phyloP scores from a whole-genome alignment of 352 stramenopile species.

The Phytophthora cryptogea region DNA sequence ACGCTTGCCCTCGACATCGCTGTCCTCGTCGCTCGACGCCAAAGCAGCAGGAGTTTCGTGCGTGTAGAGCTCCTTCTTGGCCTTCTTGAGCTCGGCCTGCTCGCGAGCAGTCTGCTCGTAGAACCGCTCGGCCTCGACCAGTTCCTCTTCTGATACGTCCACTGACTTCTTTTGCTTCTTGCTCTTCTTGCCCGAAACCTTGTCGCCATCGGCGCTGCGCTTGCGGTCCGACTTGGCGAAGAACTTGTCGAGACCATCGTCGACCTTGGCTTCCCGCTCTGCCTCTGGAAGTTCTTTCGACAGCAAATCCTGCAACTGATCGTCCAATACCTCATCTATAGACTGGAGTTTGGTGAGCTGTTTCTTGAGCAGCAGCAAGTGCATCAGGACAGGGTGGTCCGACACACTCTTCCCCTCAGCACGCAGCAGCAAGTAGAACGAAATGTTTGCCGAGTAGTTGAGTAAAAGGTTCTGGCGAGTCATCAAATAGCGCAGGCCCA shows the following conservation, averaged over 20 bases:
- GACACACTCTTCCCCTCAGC: conserved; percentile 80
- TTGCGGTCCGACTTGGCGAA: conserved; percentile 51
- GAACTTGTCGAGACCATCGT: conserved; percentile 79
- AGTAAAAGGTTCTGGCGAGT: conserved; percentile 83
- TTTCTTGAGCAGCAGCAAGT: conserved; percentile 79
- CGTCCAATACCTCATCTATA: conserved; percentile 60
- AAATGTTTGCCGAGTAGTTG: conserved; percentile 88
- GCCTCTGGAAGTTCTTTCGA: conserved; percentile 58
- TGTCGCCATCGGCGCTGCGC: conserved; percentile 19
- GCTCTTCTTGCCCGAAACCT: conserved; percentile 29
- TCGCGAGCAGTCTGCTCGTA: conserved; percentile 65
- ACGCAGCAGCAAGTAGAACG: conserved; percentile 84
- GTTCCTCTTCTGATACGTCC: conserved; percentile 48
- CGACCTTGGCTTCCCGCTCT: conserved; percentile 37
- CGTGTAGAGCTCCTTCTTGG: conserved; percentile 83
- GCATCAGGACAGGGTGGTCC: conserved; percentile 79
- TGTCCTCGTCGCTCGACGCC: conserved; percentile 62
- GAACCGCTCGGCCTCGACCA: conserved; percentile 69
- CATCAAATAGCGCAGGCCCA: conserved; percentile 75
- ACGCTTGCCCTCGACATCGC: conserved; percentile 86
- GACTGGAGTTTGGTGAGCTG: conserved; percentile 67
- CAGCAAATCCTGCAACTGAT: conserved; percentile 68
- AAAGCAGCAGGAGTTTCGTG: conserved; percentile 58
- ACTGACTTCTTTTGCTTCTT: conserved; percentile 57
- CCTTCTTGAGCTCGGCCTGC: conserved; percentile 58